Base-by-base conservation (phyloP, 73 alveolate genomes). In the Tetrahymena thermophila region DNA sequence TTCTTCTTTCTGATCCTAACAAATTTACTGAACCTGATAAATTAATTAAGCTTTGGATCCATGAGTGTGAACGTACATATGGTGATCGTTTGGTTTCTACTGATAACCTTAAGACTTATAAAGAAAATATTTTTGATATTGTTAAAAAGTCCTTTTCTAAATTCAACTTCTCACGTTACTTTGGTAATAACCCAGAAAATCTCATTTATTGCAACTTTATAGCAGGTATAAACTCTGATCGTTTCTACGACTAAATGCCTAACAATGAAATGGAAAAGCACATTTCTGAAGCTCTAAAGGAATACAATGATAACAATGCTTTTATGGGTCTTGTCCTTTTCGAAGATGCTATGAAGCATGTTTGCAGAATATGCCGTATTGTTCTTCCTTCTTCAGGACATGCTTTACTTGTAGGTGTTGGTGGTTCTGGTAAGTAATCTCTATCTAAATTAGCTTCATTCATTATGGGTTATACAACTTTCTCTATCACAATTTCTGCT, bases 291-390 rank as follows among this genome's bases (percentile, higher is more conserved):
- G 99, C 99, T 25, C 97, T 99, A 55, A 97, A 98, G 95, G 99
- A 99, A 96, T 99, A 99, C 97, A 99, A 99, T 96, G 99, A 99
- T 95, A 98, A 97, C 96, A 98, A 98, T 96, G 99, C 99, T 0
- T 99, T 98, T 85, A 99, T 99, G 99, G 99, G 99, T 96, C 95
- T 99, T 94, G 99, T 99, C 89, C 98, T 99, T 57, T 99, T 99
- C 99, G 99, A 99, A 96, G 99, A 99, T 96, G 99, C 99, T 56
- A 99, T 99, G 99, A 98, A 98, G 98, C 99, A 99, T 96, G 99
- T 99, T 85, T 98, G 99, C 98, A 99, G 99, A 98, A 99, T 99
- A 38, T 96, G 99, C 40, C 97, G 99, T 94, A 99, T 99, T 94
- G 98, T 99, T 84, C 97, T 99, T 35, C 98, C 99, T 95, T 99